Percentiles rank a stretch among this genome's conserved stretches.
Evolutionary conservation across 2,329 filamentous ascomycete genomes (phyloP).

Genomic region (Phaeophleospora eucalypticola): DNA sequence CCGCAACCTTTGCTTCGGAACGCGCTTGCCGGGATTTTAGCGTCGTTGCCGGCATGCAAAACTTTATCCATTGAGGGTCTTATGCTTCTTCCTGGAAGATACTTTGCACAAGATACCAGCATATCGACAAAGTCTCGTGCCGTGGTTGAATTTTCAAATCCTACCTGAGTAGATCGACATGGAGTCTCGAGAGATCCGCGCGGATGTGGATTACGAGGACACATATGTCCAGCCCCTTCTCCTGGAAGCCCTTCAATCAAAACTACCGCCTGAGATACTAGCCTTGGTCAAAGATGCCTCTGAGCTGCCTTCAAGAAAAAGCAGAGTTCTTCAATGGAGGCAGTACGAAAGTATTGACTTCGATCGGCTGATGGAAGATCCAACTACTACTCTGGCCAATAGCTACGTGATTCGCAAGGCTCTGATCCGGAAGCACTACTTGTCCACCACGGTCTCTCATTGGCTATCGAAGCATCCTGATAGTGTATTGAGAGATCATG

Average conservation of each 20-base stretch:
- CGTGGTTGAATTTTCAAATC: too few species aligned
- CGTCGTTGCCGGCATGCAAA: too few species aligned
- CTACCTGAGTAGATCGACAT: not conserved
- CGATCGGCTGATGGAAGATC: conserved; percentile 62
- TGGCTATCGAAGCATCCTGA: conserved; percentile 81
- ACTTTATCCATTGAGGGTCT: too few species aligned
- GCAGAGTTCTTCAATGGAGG: conserved; percentile 68
- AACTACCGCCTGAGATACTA: conserved; percentile 50
- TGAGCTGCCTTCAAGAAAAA: conserved; percentile 44
- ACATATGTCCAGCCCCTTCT: conserved; percentile 85
- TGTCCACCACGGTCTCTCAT: conserved; percentile 75
- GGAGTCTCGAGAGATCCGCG: conserved; percentile 49
- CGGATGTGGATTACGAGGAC: conserved; percentile 80
- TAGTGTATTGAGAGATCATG: conserved; percentile 63
- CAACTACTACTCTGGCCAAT: conserved; percentile 66
- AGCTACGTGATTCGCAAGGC: conserved; percentile 95
- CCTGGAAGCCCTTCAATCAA: conserved; percentile 62
- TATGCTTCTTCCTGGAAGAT: too few species aligned
- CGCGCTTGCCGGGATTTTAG: too few species aligned
- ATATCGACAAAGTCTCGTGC: too few species aligned
- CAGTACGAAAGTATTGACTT: conserved; percentile 89
- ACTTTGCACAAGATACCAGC: too few species aligned
- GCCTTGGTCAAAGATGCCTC: conserved; percentile 49
- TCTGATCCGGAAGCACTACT: conserved; percentile 91
- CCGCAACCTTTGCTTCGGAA: not conserved